Evolutionary conservation across 1,139 yeast genomes (phyloP).

Genomic region (Nakaseomyces uthaithaninus): DNA sequence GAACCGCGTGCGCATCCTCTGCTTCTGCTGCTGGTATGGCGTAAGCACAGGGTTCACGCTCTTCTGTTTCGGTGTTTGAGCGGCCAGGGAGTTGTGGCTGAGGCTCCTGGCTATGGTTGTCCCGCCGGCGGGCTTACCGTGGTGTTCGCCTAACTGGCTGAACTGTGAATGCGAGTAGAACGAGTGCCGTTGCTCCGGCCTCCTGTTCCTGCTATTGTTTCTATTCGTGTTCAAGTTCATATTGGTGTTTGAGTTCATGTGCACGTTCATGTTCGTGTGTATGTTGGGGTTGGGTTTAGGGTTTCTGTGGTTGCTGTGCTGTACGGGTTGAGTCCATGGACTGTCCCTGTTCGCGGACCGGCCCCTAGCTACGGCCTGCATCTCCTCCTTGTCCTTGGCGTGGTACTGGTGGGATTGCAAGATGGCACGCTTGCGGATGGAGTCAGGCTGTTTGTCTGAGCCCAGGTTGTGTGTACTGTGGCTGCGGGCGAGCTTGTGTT

Average conservation of each 20-base stretch:
- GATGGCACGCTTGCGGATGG: constrained; percentile 3
- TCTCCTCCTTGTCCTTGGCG: not conserved
- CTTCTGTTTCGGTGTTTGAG: not conserved
- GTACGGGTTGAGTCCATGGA: too few relatives aligned
- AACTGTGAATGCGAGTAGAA: constrained; percentile 5
- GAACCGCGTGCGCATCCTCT: constrained; percentile 25
- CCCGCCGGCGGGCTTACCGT: too few relatives aligned
- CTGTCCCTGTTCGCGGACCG: too few relatives aligned
- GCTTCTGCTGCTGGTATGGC: constrained; percentile 26
- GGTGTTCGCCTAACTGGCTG: too few relatives aligned
- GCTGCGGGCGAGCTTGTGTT: constrained; percentile 1
- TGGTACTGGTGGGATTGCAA: not conserved
- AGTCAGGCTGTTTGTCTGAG: constrained; percentile 1
- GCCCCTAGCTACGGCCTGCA: not conserved
- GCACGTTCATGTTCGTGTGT: too few relatives aligned
- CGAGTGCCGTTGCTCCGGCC: constrained; percentile 1
- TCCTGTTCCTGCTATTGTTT: not conserved
- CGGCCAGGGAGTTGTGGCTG: not conserved
- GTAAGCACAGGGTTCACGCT: constrained; percentile 13
- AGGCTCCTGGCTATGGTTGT: too few relatives aligned
- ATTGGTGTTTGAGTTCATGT: not conserved
- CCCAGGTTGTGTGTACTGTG: not conserved
- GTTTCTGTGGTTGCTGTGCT: too few relatives aligned
- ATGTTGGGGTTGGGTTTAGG: too few relatives aligned
- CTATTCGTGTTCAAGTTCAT: not conserved